Evolutionary conservation across 352 stramenopile genomes (phyloP).

Genomic region (Phytophthora sansomeana): DNA sequence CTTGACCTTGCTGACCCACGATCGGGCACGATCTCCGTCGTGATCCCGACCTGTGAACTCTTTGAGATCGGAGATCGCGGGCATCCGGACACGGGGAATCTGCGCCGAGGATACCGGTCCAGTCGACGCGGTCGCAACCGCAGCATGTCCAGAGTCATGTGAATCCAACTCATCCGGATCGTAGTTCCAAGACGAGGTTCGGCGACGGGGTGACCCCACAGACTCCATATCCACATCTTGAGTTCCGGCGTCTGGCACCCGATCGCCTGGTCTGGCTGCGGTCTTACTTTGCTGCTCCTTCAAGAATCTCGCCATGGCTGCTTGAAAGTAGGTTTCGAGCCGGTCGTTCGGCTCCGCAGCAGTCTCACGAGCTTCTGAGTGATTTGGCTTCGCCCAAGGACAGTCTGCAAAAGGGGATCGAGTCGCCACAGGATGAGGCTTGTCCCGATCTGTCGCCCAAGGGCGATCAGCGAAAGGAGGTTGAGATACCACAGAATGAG

Average conservation of each 20-base stretch:
- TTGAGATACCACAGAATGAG: too few species aligned
- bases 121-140: not conserved
- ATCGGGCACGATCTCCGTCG: not conserved
- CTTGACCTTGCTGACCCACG: conserved; percentile 1
- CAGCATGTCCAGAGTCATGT: not conserved
- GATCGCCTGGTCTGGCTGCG: not conserved
- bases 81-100: not conserved
- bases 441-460: too few species aligned
- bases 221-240: not conserved
- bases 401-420: too few species aligned
- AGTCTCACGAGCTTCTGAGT: too few species aligned
- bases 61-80: conserved; percentile 10
- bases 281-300: not conserved
- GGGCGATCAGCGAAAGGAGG: too few species aligned
- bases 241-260: not conserved
- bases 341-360: too few species aligned
- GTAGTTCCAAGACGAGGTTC: conserved; percentile 2
- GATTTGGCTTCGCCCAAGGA: too few species aligned
- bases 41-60: conserved; percentile 8
- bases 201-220: not conserved
- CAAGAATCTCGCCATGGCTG: not conserved
- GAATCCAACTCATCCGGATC: not conserved
- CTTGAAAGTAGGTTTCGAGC: not conserved
- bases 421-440: too few species aligned
- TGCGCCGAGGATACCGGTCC: too few species aligned